These are phyloP conservation scores for Coix lacrymajobi DNA, from an alignment of 176 grass and related monocot species.

Conservation along the genomic window DNA sequence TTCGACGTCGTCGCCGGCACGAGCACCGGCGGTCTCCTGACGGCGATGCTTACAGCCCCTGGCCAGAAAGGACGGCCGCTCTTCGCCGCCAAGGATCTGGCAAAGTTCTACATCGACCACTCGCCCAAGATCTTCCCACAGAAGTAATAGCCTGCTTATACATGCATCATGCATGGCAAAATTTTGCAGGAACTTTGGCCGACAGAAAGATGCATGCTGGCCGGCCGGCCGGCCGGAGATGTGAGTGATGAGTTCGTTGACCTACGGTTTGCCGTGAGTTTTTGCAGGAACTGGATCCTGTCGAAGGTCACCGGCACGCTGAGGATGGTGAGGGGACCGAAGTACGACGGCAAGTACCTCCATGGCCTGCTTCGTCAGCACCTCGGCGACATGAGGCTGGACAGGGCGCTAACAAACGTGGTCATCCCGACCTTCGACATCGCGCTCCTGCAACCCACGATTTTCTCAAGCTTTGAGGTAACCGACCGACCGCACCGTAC, in stretches of 20 bases:
- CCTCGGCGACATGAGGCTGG: constrained; percentile 40
- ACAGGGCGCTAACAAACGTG: constrained; percentile 41
- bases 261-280: neutral
- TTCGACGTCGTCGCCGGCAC: constrained; percentile 69
- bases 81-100: constrained; percentile 49
- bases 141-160: constrained; percentile 33
- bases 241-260: no score
- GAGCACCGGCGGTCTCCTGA: constrained; percentile 64
- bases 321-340: constrained; percentile 38
- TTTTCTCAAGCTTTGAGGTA: constrained; percentile 83
- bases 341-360: constrained; percentile 64
- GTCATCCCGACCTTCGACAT: constrained; percentile 74
- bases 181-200: no score
- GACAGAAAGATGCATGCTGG: no score
- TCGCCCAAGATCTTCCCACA: constrained; percentile 65
- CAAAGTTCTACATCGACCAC: constrained; percentile 52
- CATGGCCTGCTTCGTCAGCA: constrained; percentile 33
- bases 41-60: constrained; percentile 57
- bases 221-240: no score
- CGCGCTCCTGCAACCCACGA: constrained; percentile 40
- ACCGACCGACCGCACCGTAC: neutral
- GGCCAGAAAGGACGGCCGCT: constrained; percentile 34
- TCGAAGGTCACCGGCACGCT: constrained; percentile 13
- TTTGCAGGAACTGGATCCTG: constrained; percentile 29
- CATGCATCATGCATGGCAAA: neutral